Evolutionary conservation across 306 rosid species (phyloP).

Genomic region (Lablab purpureus): DNA sequence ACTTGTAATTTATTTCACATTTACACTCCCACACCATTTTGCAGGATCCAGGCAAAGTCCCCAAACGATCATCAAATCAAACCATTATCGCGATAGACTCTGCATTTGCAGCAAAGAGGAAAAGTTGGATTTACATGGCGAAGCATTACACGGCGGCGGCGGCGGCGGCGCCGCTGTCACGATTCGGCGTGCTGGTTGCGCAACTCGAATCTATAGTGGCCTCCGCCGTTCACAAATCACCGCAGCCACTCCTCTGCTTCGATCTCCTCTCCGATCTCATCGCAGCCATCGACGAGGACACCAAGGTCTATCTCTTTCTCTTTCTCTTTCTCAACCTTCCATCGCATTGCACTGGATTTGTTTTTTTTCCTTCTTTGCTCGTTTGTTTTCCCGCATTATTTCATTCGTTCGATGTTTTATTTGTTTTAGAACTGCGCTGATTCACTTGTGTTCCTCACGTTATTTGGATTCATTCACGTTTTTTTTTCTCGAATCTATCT

Average conservation of each 20-base stretch:
- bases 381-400: conserved; percentile 32
- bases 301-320: conserved; percentile 62
- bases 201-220: conserved; percentile 96
- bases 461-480: conserved; percentile 34
- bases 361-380: neutral
- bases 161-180: conserved; percentile 80
- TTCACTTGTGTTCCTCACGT: conserved; percentile 6
- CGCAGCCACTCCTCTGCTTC: conserved; percentile 95
- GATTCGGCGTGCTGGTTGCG: conserved; percentile 93
- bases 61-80: conserved; percentile 5
- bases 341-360: neutral
- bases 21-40: neutral
- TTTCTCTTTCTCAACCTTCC: neutral
- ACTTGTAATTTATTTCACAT: neutral
- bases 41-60: conserved; percentile 29
- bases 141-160: conserved; percentile 55
- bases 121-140: conserved; percentile 55
- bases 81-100: neutral
- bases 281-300: conserved; percentile 85
- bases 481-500: neutral
- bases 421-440: conserved; percentile 16
- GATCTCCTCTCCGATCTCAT: conserved; percentile 99
- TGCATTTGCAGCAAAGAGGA: neutral
- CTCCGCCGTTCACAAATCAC: conserved; percentile 79
- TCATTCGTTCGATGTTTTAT: neutral